Conservation (phyloP, 768 basidiomycete genomes). For the Kwoniella europaea region DNA sequence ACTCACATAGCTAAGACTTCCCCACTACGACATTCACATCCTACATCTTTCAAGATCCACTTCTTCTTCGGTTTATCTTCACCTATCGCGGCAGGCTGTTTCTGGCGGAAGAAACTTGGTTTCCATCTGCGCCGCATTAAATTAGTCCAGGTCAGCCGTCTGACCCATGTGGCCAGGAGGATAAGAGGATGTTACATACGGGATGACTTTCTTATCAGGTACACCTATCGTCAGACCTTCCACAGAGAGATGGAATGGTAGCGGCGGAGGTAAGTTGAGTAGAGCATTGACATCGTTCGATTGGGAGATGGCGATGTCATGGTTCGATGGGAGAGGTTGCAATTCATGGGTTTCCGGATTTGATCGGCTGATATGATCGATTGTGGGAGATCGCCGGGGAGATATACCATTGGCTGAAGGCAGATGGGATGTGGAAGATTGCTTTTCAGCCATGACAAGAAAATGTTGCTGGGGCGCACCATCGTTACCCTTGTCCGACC, state of each 20-base stretch:
- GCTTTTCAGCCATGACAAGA: no score
- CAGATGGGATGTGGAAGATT: no score
- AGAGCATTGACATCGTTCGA: slow-evolving; percentile 25
- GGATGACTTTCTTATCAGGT: slow-evolving; percentile 24
- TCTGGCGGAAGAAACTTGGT: slow-evolving; percentile 19
- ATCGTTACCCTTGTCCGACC: no score
- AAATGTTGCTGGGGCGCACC: no score
- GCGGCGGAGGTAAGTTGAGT: slow-evolving; percentile 43
- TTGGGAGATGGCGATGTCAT: not conserved
- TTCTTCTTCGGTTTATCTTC: slow-evolving; percentile 31
- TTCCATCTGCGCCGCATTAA: slow-evolving; percentile 23
- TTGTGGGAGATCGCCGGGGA: not conserved
- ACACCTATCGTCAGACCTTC: slow-evolving; percentile 41
- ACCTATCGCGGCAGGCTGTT: slow-evolving; percentile 7
- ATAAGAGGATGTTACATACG: slow-evolving; percentile 3
- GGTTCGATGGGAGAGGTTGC: not conserved
- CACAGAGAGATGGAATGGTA: slow-evolving; percentile 39
- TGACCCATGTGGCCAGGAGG: no score
- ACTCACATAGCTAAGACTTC: slow-evolving; percentile 60
- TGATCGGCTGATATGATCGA: not conserved
- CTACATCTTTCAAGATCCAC: slow-evolving; percentile 55
- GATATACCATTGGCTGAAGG: no score
- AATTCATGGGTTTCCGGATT: not conserved
- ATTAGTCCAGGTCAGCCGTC: no score
- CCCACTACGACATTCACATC: slow-evolving; percentile 53